These are phyloP conservation scores for Neurospora sp. DNA, from an alignment of 495 filamentous ascomycete species.

Conservation along the genomic window DNA sequence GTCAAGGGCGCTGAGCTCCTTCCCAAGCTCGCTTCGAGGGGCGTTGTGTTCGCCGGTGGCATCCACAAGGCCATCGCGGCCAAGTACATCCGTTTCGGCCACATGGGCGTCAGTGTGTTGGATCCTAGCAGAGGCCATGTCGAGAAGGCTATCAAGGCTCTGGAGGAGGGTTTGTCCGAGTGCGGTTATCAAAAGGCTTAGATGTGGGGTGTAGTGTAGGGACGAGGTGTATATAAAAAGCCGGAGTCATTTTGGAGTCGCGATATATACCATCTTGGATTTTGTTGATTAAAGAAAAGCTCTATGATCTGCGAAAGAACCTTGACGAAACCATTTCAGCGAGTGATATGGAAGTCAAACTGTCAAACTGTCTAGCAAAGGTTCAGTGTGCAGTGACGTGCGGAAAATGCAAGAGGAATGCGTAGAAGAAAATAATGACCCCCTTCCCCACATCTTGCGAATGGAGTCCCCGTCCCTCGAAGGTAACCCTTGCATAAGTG, in stretches of 20 bases:
- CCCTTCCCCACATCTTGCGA: background rate
- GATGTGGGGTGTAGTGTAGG: background rate
- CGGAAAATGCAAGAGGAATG: background rate
- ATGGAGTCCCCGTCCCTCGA: background rate
- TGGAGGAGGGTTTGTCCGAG: slow-evolving; percentile 65
- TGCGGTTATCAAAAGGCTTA: slow-evolving; percentile 52
- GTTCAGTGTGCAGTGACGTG: background rate
- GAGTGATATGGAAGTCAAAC: background rate
- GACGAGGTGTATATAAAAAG: background rate
- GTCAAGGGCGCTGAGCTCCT: slow-evolving; percentile 71
- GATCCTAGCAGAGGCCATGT: slow-evolving; percentile 60
- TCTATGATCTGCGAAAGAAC: background rate
- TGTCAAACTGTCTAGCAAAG: background rate
- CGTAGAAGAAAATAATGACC: background rate
- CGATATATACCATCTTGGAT: background rate
- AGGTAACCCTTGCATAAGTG: background rate
- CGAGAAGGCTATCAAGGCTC: slow-evolving; percentile 65
- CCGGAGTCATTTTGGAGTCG: background rate
- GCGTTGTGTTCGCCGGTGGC: slow-evolving; percentile 88
- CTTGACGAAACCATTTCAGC: background rate
- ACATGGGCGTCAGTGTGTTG: slow-evolving; percentile 91
- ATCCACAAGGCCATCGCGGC: slow-evolving; percentile 69
- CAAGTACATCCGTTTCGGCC: slow-evolving; percentile 59
- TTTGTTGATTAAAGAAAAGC: background rate
- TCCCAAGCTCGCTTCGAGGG: slow-evolving; percentile 77